A percentile compares a stretch with the other conserved stretches of the same genome.
Conservation (phyloP, 2,329 filamentous ascomycete species). For the Reticulascus tulasneorum region DNA sequence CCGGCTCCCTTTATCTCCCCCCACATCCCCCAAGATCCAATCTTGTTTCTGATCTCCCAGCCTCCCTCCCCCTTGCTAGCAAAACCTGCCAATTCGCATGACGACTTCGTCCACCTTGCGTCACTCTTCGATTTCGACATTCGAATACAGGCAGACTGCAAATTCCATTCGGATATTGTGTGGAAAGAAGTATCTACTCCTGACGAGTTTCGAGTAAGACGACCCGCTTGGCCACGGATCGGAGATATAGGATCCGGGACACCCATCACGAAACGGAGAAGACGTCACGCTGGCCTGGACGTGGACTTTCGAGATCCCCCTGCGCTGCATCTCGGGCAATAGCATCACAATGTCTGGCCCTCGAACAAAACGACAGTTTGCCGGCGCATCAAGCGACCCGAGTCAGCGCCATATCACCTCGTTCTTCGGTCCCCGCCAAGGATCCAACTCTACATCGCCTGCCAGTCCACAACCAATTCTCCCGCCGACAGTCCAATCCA, state of each 20-base stretch:
- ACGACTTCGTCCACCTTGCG: too few species aligned
- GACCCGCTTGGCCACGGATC: too few species aligned
- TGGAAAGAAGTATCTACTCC: too few species aligned
- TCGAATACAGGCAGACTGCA: too few species aligned
- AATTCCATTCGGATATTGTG: too few species aligned
- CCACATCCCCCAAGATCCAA: background rate
- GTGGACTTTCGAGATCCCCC: background rate
- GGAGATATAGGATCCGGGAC: too few species aligned
- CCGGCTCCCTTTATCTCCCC: too few species aligned
- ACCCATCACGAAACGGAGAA: too few species aligned
- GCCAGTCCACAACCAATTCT: constrained; percentile 41
- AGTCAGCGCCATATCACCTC: constrained; percentile 61
- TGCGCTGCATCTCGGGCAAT: constrained; percentile 2
- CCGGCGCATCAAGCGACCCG: constrained; percentile 54
- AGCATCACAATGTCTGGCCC: constrained; percentile 50
- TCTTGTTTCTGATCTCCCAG: background rate
- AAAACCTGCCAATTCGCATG: too few species aligned
- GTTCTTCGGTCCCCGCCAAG: constrained; percentile 44
- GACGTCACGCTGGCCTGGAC: constrained; percentile 1
- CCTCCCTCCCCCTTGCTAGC: too few species aligned
- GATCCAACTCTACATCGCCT: constrained; percentile 13
- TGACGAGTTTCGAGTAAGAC: too few species aligned
- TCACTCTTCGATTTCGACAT: too few species aligned
- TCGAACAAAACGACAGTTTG: constrained; percentile 58
- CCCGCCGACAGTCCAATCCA: constrained; percentile 67